Base-by-base conservation (phyloP, 2,329 filamentous ascomycete genomes). In the Botrytis aclada region DNA sequence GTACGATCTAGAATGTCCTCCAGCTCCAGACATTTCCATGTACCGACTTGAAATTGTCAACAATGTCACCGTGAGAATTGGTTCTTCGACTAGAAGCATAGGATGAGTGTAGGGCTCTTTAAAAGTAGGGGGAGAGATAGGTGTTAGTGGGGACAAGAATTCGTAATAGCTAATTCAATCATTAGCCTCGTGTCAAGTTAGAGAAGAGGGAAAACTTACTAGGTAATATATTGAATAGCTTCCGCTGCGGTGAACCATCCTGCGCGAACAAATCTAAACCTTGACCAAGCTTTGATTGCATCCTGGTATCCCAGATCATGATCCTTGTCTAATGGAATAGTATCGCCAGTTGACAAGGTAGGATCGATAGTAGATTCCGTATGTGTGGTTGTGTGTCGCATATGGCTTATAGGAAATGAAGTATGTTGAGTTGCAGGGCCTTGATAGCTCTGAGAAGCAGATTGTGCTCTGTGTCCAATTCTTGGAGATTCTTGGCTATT, bases 211-310 rank as follows among this genome's bases (percentile, higher is more conserved):
- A 62, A 56, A 51, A 83, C 89, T 79, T 86, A 93, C 91, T 98
- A 98, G 81, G 95, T 91, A 75, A 99, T 93, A 80, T 98, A 98
- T 61, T 92, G 90, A 81, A 98, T 95, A 34, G 94, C 95, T 82
- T 99, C 96, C 76, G 93, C 90, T 0, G 95, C 93, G 0, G 94
- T 97, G 81, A 99, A 96, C 95, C 95, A 98, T 16, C 96, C 96
- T 14, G 94, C 94, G 71, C 94, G 90, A n/a, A 98, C 95, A 80
- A 98, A 98, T 61, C 95, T 91, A 81, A 98, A 95, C 75, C 94
- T 87, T 2, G 91, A 90, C 96, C 96, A 99, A n/a, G 94, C 92
- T 78, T 89, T 90, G 74, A 97, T 84, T 0, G 95, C 95, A 73
- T 92, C 89, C 60, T 87, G 84, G 77, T 90, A 90, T 69, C 89